Percentiles rank a stretch among this genome's conserved stretches.
Conservation (phyloP, 306 rosid species). For the Vachellia pachyceras region DNA sequence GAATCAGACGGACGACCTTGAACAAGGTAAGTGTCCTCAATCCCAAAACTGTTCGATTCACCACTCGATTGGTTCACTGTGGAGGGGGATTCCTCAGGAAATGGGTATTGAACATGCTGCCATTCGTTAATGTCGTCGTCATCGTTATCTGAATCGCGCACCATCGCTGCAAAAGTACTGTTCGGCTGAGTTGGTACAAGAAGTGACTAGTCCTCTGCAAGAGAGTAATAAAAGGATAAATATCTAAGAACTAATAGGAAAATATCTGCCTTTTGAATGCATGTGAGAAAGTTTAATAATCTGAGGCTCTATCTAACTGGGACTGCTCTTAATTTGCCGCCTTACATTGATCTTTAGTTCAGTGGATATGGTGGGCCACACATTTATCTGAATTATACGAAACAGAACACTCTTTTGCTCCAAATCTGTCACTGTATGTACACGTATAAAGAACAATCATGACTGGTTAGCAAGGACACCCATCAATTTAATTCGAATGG, state of each 20-base stretch:
- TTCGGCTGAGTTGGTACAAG: not conserved
- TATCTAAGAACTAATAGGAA: constrained; percentile 5
- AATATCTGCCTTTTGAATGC: constrained; percentile 35
- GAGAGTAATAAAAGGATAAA: not conserved
- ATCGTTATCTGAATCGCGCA: constrained; percentile 2
- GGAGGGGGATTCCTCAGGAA: constrained; percentile 20
- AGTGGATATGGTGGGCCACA: constrained; percentile 48
- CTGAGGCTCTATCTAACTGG: not conserved
- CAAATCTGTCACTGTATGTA: not conserved
- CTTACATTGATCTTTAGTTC: constrained; percentile 32
- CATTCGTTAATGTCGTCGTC: constrained; percentile 44
- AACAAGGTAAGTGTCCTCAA: constrained; percentile 33
- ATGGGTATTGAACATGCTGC: constrained; percentile 40
- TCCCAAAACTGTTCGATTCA: constrained; percentile 21
- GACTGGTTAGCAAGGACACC: no score
- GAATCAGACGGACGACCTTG: not conserved
- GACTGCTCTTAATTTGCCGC: constrained; percentile 28
- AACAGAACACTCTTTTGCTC: not conserved
- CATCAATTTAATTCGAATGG: no score
- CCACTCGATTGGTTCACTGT: constrained; percentile 3
- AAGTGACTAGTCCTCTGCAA: not conserved
- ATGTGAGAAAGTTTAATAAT: not conserved
- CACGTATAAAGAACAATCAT: not conserved
- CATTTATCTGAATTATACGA: not conserved
- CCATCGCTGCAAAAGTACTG: constrained; percentile 30